Base-by-base conservation (phyloP, 208 protist species). In the Acanthamoeba lenticulata region DNA sequence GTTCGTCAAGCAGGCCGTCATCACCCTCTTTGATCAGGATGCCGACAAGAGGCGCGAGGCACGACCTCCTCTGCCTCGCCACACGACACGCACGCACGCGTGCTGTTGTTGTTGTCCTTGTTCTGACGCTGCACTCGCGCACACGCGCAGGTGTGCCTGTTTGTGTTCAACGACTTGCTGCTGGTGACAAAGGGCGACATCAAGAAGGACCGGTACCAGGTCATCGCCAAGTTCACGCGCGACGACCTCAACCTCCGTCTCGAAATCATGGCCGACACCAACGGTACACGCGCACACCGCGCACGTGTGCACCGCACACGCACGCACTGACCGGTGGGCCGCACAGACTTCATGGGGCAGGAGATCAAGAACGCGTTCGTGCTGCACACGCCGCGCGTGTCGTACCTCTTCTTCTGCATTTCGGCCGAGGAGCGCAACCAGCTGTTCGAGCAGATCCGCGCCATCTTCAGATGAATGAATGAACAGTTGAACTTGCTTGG, bases 331-430 rank as follows among this genome's bases (percentile, higher is more conserved):
- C n/a, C n/a, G n/a, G n/a, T n/a, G n/a, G n/a, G n/a, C n/a, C n/a
- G n/a, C n/a, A n/a, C 52, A 90, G 81, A 90, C 36, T 90, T 90
- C 52, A 90, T 90, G 81, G 81, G 81, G 1, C 81, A 90, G 29
- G 29, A 90, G 34, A 90, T 90, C 15, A 90, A 90, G 81, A 90
- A 90, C 47, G 81, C 81, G 11, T 90, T 90, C 38, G 52, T 90
- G 29, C 81, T 90, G 44, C 81, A 90, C 81, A 65, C 81, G 17
- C 81, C 81, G 9, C 81, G 81, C 1, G 81, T 90, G 27, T 90
- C 81, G 45, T 90, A 67, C 45, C 81, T 90, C 32, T 65, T 90
- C 49, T 90, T 90, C 49, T 90, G 81, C 81, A 29, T 38, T 15
- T 27, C 34, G 13, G 44, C 52, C 49, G 81, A 90, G 29, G 81